phyloP scores from a whole-genome alignment of 148 eudicot genomes.

The Arbutus unedo region DNA sequence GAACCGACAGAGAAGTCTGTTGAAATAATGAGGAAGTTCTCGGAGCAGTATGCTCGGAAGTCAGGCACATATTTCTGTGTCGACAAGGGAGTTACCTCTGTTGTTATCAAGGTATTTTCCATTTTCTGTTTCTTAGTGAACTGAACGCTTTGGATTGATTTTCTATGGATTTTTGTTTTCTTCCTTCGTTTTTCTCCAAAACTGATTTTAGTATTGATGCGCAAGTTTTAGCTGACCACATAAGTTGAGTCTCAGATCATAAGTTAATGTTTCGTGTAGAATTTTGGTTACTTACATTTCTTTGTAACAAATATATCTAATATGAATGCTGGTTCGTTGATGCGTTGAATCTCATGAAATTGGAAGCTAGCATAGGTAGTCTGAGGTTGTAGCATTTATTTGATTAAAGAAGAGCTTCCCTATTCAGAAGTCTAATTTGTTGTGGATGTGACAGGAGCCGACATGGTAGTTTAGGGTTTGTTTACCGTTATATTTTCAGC shows the following conservation, averaged over 20 bases:
- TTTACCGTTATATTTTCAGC: background rate
- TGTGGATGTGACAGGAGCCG: background rate
- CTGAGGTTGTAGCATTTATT: background rate
- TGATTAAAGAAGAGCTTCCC: background rate
- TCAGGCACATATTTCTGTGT: constrained; percentile 85
- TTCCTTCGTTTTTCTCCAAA: background rate
- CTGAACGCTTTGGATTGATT: background rate
- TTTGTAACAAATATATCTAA: background rate
- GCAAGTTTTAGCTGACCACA: background rate
- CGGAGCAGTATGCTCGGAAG: constrained; percentile 90
- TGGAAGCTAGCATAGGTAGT: background rate
- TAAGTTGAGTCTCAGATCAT: background rate
- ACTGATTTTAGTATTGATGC: background rate
- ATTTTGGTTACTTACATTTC: background rate
- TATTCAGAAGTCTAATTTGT: background rate
- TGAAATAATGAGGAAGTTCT: constrained; percentile 92
- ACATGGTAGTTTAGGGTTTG: background rate
- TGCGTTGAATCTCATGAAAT: background rate
- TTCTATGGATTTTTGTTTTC: background rate
- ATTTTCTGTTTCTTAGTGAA: background rate
- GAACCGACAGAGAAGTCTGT: constrained; percentile 87
- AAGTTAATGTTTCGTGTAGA: background rate
- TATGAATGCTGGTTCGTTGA: background rate
- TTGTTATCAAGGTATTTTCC: constrained; percentile 78
- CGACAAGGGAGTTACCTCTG: constrained; percentile 92